These are phyloP conservation scores for Globisporangium uncinulatum DNA, from an alignment of 352 stramenopile genomes.

Conservation along the genomic window DNA sequence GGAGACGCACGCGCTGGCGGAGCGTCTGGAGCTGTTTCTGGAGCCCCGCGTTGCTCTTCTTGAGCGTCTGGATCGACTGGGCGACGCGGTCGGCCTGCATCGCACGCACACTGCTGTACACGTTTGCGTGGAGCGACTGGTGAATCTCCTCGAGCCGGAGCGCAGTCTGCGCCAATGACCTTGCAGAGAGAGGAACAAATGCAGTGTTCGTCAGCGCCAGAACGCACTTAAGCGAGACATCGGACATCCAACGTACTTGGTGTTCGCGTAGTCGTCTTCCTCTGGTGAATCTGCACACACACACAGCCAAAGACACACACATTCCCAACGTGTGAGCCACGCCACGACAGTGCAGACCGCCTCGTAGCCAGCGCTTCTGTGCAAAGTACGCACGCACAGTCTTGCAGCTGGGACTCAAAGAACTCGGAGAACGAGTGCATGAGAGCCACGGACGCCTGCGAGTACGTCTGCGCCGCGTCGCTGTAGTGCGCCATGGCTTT, in stretches of 20 bases:
- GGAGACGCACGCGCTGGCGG: conserved; percentile 36
- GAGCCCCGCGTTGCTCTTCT: conserved; percentile 28
- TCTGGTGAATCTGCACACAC: conserved; percentile 12
- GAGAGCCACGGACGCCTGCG: conserved; percentile 33
- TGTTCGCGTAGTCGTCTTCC: conserved; percentile 16
- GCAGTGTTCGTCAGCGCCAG: neutral
- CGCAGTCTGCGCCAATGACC: conserved; percentile 41
- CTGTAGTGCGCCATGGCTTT: conserved; percentile 44
- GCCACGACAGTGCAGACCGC: neutral
- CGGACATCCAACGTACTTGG: conserved; percentile 13
- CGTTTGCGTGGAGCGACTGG: conserved; percentile 43
- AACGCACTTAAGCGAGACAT: neutral
- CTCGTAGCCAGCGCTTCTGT: too few species aligned
- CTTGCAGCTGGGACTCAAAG: conserved; percentile 51
- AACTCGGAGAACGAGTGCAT: conserved; percentile 59
- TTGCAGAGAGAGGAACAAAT: conserved; percentile 5
- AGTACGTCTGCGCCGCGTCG: conserved; percentile 34
- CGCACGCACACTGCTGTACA: conserved; percentile 36
- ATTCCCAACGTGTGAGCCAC: neutral
- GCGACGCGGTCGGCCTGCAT: conserved; percentile 38
- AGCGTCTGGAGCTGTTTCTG: conserved; percentile 42
- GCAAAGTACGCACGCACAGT: conserved; percentile 15
- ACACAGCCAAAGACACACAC: neutral
- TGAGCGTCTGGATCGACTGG: conserved; percentile 37
- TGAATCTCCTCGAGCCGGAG: conserved; percentile 52